These are phyloP conservation scores for Fusarium verticillioides DNA, from an alignment of 2,329 filamentous ascomycete species.

Conservation along the genomic window DNA sequence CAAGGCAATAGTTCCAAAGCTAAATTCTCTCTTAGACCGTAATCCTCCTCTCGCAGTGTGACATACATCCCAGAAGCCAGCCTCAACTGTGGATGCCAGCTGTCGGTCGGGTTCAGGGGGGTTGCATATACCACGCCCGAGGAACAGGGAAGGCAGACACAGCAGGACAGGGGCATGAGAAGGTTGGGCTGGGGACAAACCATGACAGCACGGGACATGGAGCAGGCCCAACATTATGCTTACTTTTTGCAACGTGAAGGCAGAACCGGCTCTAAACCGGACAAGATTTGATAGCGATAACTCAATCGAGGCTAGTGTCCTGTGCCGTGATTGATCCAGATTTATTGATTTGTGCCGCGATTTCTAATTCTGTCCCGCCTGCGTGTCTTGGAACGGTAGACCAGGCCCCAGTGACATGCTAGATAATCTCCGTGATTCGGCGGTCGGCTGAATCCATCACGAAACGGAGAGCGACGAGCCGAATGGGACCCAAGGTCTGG, in stretches of 20 bases:
- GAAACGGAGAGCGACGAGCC: slow-evolving; percentile 11
- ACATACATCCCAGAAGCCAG: slow-evolving; percentile 28
- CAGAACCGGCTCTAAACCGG: neutral
- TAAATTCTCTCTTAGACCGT: slow-evolving; percentile 14
- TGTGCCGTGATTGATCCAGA: neutral
- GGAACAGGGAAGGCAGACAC: slow-evolving; percentile 4
- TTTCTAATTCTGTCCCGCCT: slow-evolving; percentile 19
- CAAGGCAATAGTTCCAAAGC: slow-evolving; percentile 32
- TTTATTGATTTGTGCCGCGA: neutral
- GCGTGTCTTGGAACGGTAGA: neutral
- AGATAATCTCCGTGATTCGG: slow-evolving; percentile 22
- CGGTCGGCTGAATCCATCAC: slow-evolving; percentile 10
- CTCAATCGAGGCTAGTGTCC: neutral
- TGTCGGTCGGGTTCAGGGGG: slow-evolving; percentile 17
- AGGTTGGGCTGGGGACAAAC: slow-evolving; percentile 4
- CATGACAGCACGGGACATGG: slow-evolving; percentile 6
- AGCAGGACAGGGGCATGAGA: neutral
- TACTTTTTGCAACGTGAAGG: slow-evolving; percentile 12
- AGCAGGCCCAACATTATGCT: slow-evolving; percentile 20
- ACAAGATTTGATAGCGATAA: neutral
- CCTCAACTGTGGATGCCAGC: slow-evolving; percentile 38
- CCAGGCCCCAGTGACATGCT: slow-evolving; percentile 6
- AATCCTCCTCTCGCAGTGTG: slow-evolving; percentile 12
- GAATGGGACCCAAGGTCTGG: neutral
- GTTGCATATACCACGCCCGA: slow-evolving; percentile 16